Evolutionary conservation across 1,284 basidiomycete genomes (phyloP).

Genomic region (Ceratobasidium sp.): DNA sequence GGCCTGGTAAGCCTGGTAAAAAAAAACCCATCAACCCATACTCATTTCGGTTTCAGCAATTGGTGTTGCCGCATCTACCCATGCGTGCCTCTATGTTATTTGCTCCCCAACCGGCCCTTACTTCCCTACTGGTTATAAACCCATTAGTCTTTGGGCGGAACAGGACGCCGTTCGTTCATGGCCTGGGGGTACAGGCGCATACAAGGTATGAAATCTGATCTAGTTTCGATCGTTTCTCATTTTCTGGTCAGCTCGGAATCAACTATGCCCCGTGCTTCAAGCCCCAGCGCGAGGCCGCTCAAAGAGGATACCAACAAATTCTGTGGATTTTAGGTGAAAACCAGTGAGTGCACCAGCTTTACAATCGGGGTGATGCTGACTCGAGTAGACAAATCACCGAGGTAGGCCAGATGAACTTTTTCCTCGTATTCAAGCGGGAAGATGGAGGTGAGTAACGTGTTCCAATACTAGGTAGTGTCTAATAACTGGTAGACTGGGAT

Average conservation of each 20-base stretch:
- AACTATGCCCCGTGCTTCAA: slow-evolving; percentile 77
- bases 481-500: slow-evolving; percentile 57
- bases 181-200: slow-evolving; percentile 68
- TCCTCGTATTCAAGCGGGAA: slow-evolving; percentile 59
- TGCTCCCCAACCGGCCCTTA: slow-evolving; percentile 72
- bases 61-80: slow-evolving; percentile 70
- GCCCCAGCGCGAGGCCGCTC: slow-evolving; percentile 66
- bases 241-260: slow-evolving; percentile 61
- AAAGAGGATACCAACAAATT: slow-evolving; percentile 74
- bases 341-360: not conserved
- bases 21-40: not conserved
- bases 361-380: not conserved
- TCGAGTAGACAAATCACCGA: slow-evolving; percentile 53
- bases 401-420: slow-evolving; percentile 76
- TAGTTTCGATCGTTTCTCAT: not conserved
- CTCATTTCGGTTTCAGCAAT: slow-evolving; percentile 57
- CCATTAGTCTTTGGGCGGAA: slow-evolving; percentile 74
- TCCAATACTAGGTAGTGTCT: not conserved
- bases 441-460: slow-evolving; percentile 56
- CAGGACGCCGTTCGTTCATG: slow-evolving; percentile 75
- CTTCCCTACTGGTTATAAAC: slow-evolving; percentile 67
- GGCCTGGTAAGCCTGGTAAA: slow-evolving; percentile 54
- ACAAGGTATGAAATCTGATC: slow-evolving; percentile 46
- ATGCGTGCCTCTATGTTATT: slow-evolving; percentile 76
- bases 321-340: slow-evolving; percentile 55